Base-by-base conservation (phyloP, 2,329 filamentous ascomycete genomes). In the Penicillium verrucosum region DNA sequence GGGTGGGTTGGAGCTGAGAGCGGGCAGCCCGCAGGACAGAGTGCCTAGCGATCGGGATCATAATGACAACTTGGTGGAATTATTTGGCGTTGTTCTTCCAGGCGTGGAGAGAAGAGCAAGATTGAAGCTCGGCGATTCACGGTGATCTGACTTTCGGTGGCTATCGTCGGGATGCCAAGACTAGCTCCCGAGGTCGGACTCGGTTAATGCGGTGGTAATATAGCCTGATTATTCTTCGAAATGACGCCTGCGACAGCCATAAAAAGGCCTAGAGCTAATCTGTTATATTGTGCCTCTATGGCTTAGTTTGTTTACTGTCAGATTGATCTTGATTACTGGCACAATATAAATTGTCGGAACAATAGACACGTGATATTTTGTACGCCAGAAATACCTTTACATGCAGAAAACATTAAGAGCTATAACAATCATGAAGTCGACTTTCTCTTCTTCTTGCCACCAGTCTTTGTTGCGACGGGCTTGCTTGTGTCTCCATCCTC, bases 1-100 rank as follows among this genome's bases (percentile, higher is more conserved):
- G 65, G 57, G 71, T 67, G 49, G 72, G 60, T 53, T 74, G 73
- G 58, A 83, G 73, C 70, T 80, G 80, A 45, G 78, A 74, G 60
- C 76, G 75, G 61, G 72, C 69, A 52, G 75, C 73, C 61, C 75
- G 73, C 58, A 79, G 66, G 49, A 73, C 73, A 36, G 75, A 77
- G 37, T 73, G 61, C 63, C 73, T 66, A 50, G 73, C 71, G 46
- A 74, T 67, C 23, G 70, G 70, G 16, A 74, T 65, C 71, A 73
- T 73, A 46, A 41, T 47, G 61, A 54, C 45, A 30, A 51, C 38
- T 59, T 30, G 32, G 45, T 42, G 32, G 25, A 49, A 43, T 41
- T 37, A 47, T 37, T 27, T 25, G 44, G 45, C 18, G 59, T 60
- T 57, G 45, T 45, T 57, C 57, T 56, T 56, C 56, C 52, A 52